A percentile compares a stretch with the other conserved stretches of the same genome.
These are phyloP conservation scores for Acer yangbiense DNA, from an alignment of 345 rosid species.

Conservation along the genomic window DNA sequence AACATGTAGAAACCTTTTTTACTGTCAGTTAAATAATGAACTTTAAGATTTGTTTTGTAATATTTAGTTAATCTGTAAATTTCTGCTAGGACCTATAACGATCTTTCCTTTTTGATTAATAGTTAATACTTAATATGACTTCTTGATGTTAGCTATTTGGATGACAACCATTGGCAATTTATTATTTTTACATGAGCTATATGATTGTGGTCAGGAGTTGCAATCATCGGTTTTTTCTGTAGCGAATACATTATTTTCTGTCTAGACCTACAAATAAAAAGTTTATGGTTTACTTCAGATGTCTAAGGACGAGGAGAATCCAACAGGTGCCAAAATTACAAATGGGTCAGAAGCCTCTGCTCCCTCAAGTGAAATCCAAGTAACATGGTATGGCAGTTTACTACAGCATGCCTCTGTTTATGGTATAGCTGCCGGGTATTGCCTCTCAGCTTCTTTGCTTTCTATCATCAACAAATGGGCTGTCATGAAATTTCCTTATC, in stretches of 20 bases:
- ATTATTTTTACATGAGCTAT: background rate
- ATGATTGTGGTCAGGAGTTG: background rate
- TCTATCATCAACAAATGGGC: conserved; percentile 99
- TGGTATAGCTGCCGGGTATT: conserved; percentile 89
- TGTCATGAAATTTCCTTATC: conserved; percentile 92
- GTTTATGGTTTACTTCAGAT: conserved; percentile 26
- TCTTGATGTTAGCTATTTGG: too few species aligned
- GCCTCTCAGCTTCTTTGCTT: conserved; percentile 87
- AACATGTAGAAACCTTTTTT: too few species aligned
- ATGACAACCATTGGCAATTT: too few species aligned
- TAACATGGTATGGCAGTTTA: conserved; percentile 48
- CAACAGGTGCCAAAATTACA: conserved; percentile 28
- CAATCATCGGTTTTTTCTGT: background rate
- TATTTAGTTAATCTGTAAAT: too few species aligned
- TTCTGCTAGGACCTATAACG: too few species aligned
- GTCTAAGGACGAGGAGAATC: conserved; percentile 54
- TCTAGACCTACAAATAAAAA: background rate
- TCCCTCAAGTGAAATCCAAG: conserved; percentile 15
- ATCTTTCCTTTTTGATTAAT: too few species aligned
- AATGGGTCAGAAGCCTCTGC: conserved; percentile 24
- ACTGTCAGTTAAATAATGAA: too few species aligned
- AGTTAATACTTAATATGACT: too few species aligned
- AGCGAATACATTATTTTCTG: background rate
- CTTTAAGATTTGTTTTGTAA: too few species aligned
- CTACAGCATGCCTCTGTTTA: conserved; percentile 65